Evolutionary conservation across 805 yeast genomes (phyloP), one percentile per base, ranked within the genome.

Genomic region (Schwanniomyces vanrijiae): DNA sequence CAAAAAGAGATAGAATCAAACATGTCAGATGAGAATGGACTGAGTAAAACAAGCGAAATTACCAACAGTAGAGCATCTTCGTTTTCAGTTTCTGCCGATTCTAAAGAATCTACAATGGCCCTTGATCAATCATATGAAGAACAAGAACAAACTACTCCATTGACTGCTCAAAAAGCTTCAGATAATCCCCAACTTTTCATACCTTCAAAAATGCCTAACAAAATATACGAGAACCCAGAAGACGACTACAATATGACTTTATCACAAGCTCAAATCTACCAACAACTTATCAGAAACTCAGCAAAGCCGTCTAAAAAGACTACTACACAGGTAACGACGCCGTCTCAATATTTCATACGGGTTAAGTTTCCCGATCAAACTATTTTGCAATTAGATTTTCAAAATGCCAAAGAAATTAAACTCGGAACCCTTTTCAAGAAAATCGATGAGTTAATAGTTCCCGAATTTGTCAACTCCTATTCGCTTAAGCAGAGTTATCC

Each of bases 191-290:
- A 51, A 38, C 45, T 62, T 26, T 62, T 45, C 39, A 44, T 59
- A 14, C 66, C 68, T 1, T 48, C 52, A 5, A 22, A 29, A 10
- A 21, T 45, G 2, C 24, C 41, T 7, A 28, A 52, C 4, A 42
- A 47, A 11, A 42, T 48, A 1, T 73, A 71, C 46, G 74, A 71
- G 19, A 73, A 72, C 48, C 76, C 76, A 3, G 76, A 71, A 14
- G 68, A 63, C 31, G 77, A 73, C 50, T 73, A 73, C 53, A 64
- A 68, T 19, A 55, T 73, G 64, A 69, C 75, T 1, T 54, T 66
- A 4, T 44, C 59, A 14, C 76, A 73, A 50, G 75, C 72, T 2
- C 66, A 66, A 47, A 56, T 58, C 16, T 73, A 73, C 52, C 71
- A 66, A 42, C 62, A 65, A 42, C 49, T 65, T 16, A 62, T 73